Base-by-base conservation (phyloP, 2,329 filamentous ascomycete species). In the Fusarium longipes region DNA sequence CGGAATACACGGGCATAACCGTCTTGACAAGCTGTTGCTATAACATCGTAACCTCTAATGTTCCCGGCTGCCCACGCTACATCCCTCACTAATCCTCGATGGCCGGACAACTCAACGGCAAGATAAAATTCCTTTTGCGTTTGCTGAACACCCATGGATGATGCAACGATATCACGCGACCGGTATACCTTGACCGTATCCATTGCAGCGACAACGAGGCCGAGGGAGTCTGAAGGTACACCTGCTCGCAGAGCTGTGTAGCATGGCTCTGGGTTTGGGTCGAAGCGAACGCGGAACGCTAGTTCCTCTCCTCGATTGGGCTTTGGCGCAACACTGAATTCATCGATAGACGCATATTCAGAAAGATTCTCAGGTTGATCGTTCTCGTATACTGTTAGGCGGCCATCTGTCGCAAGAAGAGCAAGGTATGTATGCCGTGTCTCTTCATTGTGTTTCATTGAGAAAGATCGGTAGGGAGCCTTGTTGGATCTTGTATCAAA, bases 11-110 rank as follows among this genome's bases (percentile, higher is more conserved):
- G 87, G 38, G 97, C 89, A 71, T 89, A 90, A 5, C 96, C 95
- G 76, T 99, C 96, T 77, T 96, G 96, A 76, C 93, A 96, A 4
- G 93, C 95, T 8, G 94, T 96, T 5, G 95, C 96, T 71, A 98
- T 86, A 57, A 95, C 86, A 77, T 99, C 96, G 76, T 93, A 95
- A 2, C 95, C 95, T 36, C 94, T 84, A 72, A 96, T 93, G 68
- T 93, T 96, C 14, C 93, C 95, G 45, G 93, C 91, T 1, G 95
- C 93, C 96, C 96, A 99, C 3, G 93, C 90, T 2, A 97, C 87
- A 76, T 97, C 94, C 45, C 95, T 86, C 8, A 97, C 91, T 36
- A 98, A 84, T 1, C 90, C 89, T 9, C 87, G 84, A 71, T 97
- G 92, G 3, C 89, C 89, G 29, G 83, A 83, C 17, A 98, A 82